Percentiles rank a stretch among this genome's conserved stretches.
These are phyloP conservation scores for Leccinum colubrinum DNA, from an alignment of 1,284 basidiomycete genomes.

Conservation along the genomic window DNA sequence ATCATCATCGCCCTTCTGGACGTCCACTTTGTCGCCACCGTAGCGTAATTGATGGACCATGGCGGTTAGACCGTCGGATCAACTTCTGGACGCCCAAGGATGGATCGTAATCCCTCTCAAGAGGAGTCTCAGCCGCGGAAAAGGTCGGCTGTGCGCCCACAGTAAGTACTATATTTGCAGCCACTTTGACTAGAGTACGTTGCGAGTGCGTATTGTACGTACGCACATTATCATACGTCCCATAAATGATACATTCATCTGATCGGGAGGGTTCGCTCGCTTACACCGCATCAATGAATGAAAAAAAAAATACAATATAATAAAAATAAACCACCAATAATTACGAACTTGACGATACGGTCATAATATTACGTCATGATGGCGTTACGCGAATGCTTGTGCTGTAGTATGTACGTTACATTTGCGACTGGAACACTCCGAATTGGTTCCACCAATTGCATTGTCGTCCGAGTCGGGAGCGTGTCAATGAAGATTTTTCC, in stretches of 20 bases:
- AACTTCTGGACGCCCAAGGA: neutral
- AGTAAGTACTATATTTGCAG: neutral
- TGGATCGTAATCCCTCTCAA: neutral
- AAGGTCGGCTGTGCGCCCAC: neutral
- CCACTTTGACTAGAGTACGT: neutral
- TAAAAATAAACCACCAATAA: neutral
- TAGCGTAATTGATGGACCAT: neutral
- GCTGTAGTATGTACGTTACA: neutral
- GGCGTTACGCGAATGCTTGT: neutral
- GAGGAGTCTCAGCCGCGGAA: neutral
- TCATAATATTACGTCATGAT: neutral
- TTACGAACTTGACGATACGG: neutral
- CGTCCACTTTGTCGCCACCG: neutral
- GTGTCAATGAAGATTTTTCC: neutral
- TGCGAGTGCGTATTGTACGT: no score
- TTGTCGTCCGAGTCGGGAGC: neutral
- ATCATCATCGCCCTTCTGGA: neutral
- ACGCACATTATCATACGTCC: no score
- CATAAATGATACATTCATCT: neutral
- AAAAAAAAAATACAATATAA: neutral
- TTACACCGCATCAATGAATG: neutral
- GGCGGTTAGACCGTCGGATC: neutral
- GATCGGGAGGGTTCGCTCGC: neutral
- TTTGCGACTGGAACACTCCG: neutral
- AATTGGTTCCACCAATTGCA: neutral